A percentile compares a stretch with the other conserved stretches of the same genome.
Evolutionary conservation across 1,139 yeast species (phyloP).

Genomic region (Protomyces macrosporus): DNA sequence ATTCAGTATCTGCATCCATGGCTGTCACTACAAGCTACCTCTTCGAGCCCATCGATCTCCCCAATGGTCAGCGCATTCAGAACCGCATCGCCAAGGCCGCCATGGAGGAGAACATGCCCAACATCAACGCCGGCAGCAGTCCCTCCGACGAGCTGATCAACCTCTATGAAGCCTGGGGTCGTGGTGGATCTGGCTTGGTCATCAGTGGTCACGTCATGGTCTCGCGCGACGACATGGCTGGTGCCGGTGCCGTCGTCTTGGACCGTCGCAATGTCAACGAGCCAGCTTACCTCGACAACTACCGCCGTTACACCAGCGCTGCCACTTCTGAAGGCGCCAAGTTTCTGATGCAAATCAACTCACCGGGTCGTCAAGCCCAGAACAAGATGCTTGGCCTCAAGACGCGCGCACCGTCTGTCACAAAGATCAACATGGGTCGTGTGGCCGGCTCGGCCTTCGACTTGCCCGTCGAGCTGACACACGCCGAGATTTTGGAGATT

Average conservation of each 20-base stretch:
- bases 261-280: too few relatives aligned
- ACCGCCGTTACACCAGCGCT: neutral
- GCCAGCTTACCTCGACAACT: too few relatives aligned
- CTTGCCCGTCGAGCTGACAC: neutral
- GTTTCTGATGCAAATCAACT: neutral
- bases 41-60: neutral
- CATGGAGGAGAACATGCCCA: neutral
- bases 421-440: neutral
- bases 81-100: neutral
- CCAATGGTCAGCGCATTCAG: neutral
- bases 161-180: constrained; percentile 18
- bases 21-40: neutral
- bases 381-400: neutral
- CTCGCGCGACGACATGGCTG: neutral
- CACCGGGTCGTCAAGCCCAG: neutral
- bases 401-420: neutral
- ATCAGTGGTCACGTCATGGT: constrained; percentile 11
- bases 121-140: neutral
- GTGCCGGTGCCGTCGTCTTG: too few relatives aligned
- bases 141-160: constrained; percentile 13
- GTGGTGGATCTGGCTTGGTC: constrained; percentile 15
- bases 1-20: too few relatives aligned
- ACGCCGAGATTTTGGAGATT: constrained; percentile 32
- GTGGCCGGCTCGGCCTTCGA: neutral
- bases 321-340: neutral